Conservation (phyloP, 1,139 yeast species). For the Suhomyces ambrosiae region DNA sequence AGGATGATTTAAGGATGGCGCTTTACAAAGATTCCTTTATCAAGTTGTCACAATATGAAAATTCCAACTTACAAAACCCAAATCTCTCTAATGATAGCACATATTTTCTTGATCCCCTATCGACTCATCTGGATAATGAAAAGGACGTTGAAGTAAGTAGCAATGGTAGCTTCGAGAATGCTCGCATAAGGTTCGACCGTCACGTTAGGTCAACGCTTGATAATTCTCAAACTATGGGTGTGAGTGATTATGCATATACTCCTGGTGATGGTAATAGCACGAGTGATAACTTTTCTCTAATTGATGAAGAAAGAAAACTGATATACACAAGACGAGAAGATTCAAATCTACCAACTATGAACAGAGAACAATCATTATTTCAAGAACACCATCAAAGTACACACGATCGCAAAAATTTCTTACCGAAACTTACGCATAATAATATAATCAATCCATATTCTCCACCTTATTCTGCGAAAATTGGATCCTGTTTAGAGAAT, state of each 20-base stretch:
- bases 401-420: conserved; percentile 1
- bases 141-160: conserved; percentile 8
- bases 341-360: too few species aligned
- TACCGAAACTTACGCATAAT: conserved; percentile 5
- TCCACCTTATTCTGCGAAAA: conserved; percentile 11
- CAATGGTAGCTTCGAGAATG: conserved; percentile 14
- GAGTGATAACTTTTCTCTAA: background rate
- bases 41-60: conserved; percentile 13
- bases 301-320: too few species aligned
- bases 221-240: background rate
- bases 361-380: too few species aligned
- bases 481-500: conserved; percentile 16
- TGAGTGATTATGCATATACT: background rate
- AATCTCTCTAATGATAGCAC: conserved; percentile 1
- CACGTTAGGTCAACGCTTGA: conserved; percentile 14
- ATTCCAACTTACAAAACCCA: conserved; percentile 1
- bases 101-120: conserved; percentile 5
- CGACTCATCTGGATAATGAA: conserved; percentile 9
- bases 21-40: conserved; percentile 22
- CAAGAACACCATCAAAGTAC: background rate
- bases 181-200: conserved; percentile 12
- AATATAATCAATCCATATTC: conserved; percentile 16
- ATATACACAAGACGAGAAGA: background rate
- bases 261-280: background rate
- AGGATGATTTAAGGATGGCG: conserved; percentile 23